A percentile compares a stretch with the other conserved stretches of the same genome.
These are phyloP conservation scores for Ceratocystis ficicola DNA, from an alignment of 2,329 filamentous ascomycete species.

Conservation along the genomic window DNA sequence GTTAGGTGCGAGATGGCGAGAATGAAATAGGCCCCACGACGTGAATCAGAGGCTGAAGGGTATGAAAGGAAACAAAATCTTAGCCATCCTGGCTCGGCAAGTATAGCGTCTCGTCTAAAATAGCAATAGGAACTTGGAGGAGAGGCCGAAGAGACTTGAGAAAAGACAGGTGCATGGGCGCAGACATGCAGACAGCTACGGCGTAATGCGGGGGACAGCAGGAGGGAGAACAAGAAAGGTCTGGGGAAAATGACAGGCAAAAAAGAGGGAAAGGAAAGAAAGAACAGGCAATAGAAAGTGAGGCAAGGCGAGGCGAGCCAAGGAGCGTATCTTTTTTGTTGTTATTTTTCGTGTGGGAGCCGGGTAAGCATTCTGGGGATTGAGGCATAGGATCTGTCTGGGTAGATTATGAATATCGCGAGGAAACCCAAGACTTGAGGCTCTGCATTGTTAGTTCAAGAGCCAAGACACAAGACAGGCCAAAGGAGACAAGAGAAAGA, in stretches of 20 bases:
- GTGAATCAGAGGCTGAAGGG: neutral
- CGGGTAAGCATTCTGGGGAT: neutral
- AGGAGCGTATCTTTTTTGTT: neutral
- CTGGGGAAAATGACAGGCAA: neutral
- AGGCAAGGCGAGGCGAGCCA: neutral
- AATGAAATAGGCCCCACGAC: neutral
- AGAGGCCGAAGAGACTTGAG: neutral
- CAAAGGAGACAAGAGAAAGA: neutral
- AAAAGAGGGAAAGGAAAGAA: neutral
- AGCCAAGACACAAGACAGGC: neutral
- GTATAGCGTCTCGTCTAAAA: neutral
- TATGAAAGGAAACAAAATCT: neutral
- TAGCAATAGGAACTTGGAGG: neutral
- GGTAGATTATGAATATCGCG: neutral
- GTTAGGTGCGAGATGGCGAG: neutral
- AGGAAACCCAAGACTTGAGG: slow-evolving; percentile 6
- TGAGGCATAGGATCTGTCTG: neutral
- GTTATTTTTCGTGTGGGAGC: neutral
- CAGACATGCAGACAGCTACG: neutral
- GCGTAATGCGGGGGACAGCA: neutral
- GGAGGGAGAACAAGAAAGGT: neutral
- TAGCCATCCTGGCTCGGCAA: neutral
- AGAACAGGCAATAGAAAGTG: neutral
- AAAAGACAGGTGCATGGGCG: neutral
- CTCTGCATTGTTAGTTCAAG: neutral